Base-by-base conservation (phyloP, 495 filamentous ascomycete species). In the Neurospora cerealis region DNA sequence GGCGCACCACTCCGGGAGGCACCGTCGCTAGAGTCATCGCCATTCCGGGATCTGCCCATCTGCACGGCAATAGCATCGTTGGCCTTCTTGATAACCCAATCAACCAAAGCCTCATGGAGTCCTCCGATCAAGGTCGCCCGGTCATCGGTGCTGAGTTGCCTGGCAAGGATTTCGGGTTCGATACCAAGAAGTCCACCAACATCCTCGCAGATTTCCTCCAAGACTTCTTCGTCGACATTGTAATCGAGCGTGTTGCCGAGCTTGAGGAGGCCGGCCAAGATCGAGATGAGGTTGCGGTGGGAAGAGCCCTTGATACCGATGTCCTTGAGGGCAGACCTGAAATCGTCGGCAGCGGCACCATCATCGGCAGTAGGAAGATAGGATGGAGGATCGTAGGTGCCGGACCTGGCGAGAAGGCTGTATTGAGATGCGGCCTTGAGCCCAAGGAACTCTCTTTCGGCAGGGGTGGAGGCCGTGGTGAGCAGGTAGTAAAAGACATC, bases 401-500 rank as follows among this genome's bases (percentile, higher is more conserved):
- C 90, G 11, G 94, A 97, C 77, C 89, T 89, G 69, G 91, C 90
- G 24, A 99, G 86, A 9, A 99, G 83, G 37, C 89, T 80, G 81
- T 99, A 98, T 17, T 87, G 84, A 3, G 92, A 91, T 3, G 92
- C 88, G n/a, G 88, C 87, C 81, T 94, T 92, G 40, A 99, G 85
- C 60, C 91, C 90, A n/a, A 99, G 85, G 72, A 93, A 97, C 79
- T 98, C 94, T 44, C 94, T 88, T 83, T 99, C 96, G 1, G 94
- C 93, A 2, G 91, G 92, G 2, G 94, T 96, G 0, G 96, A 96
- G 17, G 93, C 91, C 37, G 92, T 93, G 1, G 95, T 96, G 32
- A 97, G 86, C 4, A 99, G 89, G 76, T 98, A 98, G 83, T 99
- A 99, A 81, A 98, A 99, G 37, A 95, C 96, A 79, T 99, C 95